phyloP scores from a whole-genome alignment of 768 basidiomycete species.

The Kwoniella botswanensis region DNA sequence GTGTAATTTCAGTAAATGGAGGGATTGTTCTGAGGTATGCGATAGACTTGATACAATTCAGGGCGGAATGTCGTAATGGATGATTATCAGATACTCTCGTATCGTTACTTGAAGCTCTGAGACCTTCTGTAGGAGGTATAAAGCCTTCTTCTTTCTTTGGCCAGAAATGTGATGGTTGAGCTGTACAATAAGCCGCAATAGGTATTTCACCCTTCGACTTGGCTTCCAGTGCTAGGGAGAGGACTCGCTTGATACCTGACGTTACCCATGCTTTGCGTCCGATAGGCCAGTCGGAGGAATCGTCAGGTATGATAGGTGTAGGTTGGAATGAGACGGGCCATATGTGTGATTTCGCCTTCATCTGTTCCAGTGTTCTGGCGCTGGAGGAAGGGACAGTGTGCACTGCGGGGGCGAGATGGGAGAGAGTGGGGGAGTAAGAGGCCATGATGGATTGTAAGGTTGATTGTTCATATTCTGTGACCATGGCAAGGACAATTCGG shows the following conservation, averaged over 20 bases:
- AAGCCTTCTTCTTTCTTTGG: slow-evolving; percentile 45
- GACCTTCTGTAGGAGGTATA: slow-evolving; percentile 55
- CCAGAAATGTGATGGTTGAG: slow-evolving; percentile 39
- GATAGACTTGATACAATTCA: slow-evolving; percentile 64
- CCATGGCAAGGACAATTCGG: slow-evolving; percentile 43
- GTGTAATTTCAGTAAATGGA: slow-evolving; percentile 49
- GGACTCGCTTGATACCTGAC: slow-evolving; percentile 67
- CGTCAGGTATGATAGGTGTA: slow-evolving; percentile 62
- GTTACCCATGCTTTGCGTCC: slow-evolving; percentile 76
- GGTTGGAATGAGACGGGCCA: slow-evolving; percentile 69
- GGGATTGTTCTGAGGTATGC: slow-evolving; percentile 55
- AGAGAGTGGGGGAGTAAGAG: slow-evolving; percentile 27
- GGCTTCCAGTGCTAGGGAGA: slow-evolving; percentile 64
- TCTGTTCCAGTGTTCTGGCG: slow-evolving; percentile 71
- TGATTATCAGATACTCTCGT: slow-evolving; percentile 71
- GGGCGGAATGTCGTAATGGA: slow-evolving; percentile 81
- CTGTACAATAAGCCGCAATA: slow-evolving; percentile 73
- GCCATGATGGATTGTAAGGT: slow-evolving; percentile 29
- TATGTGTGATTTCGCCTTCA: slow-evolving; percentile 69
- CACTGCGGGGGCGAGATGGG: slow-evolving; percentile 26
- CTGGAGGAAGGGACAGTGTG: slow-evolving; percentile 67
- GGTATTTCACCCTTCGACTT: slow-evolving; percentile 71
- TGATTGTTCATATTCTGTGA: slow-evolving; percentile 9
- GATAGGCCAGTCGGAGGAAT: slow-evolving; percentile 68
- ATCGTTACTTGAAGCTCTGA: slow-evolving; percentile 67